Base-by-base conservation (phyloP, 2,329 filamentous ascomycete genomes). In the Neocucurbitaria cava region DNA sequence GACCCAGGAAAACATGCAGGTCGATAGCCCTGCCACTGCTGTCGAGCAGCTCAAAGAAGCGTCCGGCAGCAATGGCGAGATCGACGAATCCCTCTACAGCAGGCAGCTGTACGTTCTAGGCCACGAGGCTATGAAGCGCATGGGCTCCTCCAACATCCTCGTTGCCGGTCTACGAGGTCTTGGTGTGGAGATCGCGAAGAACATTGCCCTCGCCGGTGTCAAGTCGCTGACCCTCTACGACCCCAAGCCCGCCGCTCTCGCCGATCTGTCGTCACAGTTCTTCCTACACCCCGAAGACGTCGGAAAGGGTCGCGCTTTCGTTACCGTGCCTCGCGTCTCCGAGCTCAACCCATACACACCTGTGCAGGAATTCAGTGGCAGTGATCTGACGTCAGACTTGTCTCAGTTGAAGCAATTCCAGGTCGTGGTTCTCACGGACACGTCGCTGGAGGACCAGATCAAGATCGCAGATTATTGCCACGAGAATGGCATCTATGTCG, bases 141-240 rank as follows among this genome's bases (percentile, higher is more conserved):
- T 99, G 95, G 87, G 93, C 71, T 91, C 92, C 58, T 98, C 95
- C 50, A 96, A 98, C 73, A 86, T 99, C 56, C 89, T 99, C 48
- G 84, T 99, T 52, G 90, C 94, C 59, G 95, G 95, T 61, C 82
- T 98, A 65, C 94, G 95, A 77, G 95, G 95, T 46, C 85, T 99
- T 36, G 95, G 95, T 81, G 94, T 97, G 51, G 95, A 99, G 79
- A 95, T 99, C 69, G 94, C 95, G 72, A 99, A 99, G 85, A 99
- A 99, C 72, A 92, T 99, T 71, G 95, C 95, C 56, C 88, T 99
- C 67, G 95, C 95, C 68, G 95, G 95, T 76, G 95, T 99, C 79
- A 99, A 99, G 84, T 97, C 93, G 72, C 81, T 99, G 65, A 95
- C 94, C 1, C 85, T 99, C 50, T 91, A 92, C 81, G 95, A 99